Conservation (phyloP, 2,329 filamentous ascomycete genomes). For the Fusarium chlamydosporum region DNA sequence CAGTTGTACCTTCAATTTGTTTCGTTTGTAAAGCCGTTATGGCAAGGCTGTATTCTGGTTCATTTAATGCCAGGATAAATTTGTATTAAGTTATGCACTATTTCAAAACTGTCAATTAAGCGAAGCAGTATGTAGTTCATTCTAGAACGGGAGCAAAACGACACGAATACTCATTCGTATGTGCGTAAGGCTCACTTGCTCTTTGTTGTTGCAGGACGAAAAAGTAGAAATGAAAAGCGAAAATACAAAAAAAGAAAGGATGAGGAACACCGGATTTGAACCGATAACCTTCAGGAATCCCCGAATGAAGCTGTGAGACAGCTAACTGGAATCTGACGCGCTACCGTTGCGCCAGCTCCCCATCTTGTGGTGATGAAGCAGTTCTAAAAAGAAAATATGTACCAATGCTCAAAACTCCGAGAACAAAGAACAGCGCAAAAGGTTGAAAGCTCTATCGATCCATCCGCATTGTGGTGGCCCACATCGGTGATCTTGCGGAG, state of each 20-base stretch:
- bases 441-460: too few relatives aligned
- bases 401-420: neutral
- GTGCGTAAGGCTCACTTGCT: neutral
- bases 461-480: neutral
- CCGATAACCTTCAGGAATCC: conserved; percentile 22
- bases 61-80: too few relatives aligned
- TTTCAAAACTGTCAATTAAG: too few relatives aligned
- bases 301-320: conserved; percentile 2
- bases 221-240: too few relatives aligned
- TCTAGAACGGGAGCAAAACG: too few relatives aligned
- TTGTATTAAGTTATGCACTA: too few relatives aligned
- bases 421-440: neutral
- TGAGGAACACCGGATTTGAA: conserved; percentile 26
- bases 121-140: too few relatives aligned
- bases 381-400: neutral
- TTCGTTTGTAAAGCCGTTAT: neutral
- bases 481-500: neutral
- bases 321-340: conserved; percentile 23
- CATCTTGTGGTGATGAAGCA: neutral
- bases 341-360: conserved; percentile 26
- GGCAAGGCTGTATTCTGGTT: too few relatives aligned
- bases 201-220: too few relatives aligned
- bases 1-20: neutral
- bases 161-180: too few relatives aligned
- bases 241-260: conserved; percentile 5